Evolutionary conservation across 257 asterid species (phyloP).

Genomic region (Phtheirospermum japonicum): DNA sequence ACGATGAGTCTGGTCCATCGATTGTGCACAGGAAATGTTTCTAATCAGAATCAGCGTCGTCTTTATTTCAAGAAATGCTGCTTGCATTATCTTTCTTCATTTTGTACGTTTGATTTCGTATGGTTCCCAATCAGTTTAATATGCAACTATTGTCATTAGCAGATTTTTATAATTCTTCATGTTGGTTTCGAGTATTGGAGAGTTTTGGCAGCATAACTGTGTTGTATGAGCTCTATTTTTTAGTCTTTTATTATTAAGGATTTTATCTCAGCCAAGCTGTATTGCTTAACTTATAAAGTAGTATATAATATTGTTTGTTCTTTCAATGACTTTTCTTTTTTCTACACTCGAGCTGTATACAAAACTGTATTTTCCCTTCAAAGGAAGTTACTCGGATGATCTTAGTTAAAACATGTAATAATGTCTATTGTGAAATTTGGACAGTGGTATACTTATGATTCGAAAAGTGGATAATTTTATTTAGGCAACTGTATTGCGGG

Average conservation of each 20-base stretch:
- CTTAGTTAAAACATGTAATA: background rate
- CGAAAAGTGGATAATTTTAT: too few species aligned
- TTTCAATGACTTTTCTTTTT: too few species aligned
- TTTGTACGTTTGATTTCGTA: slow-evolving; percentile 7
- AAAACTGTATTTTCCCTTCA: too few species aligned
- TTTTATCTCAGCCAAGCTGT: slow-evolving; percentile 14
- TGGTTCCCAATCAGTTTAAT: too few species aligned
- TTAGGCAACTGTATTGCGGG: too few species aligned
- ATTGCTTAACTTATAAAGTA: slow-evolving; percentile 13
- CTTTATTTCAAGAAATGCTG: slow-evolving; percentile 6
- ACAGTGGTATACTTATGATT: too few species aligned
- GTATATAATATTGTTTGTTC: background rate
- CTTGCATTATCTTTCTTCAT: slow-evolving; percentile 13
- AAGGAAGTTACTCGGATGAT: too few species aligned
- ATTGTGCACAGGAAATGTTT: slow-evolving; percentile 41
- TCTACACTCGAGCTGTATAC: too few species aligned
- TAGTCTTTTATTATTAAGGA: slow-evolving; percentile 3
- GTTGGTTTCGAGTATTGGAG: slow-evolving; percentile 7
- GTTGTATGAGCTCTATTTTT: slow-evolving; percentile 6
- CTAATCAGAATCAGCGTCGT: slow-evolving; percentile 16
- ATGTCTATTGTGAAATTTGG: too few species aligned
- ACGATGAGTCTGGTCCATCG: slow-evolving; percentile 38
- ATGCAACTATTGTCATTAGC: background rate
- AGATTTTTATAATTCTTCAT: background rate
- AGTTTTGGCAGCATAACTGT: slow-evolving; percentile 9